These are phyloP conservation scores for Corchorus olitorius DNA, from an alignment of 345 rosid species.

Conservation along the genomic window DNA sequence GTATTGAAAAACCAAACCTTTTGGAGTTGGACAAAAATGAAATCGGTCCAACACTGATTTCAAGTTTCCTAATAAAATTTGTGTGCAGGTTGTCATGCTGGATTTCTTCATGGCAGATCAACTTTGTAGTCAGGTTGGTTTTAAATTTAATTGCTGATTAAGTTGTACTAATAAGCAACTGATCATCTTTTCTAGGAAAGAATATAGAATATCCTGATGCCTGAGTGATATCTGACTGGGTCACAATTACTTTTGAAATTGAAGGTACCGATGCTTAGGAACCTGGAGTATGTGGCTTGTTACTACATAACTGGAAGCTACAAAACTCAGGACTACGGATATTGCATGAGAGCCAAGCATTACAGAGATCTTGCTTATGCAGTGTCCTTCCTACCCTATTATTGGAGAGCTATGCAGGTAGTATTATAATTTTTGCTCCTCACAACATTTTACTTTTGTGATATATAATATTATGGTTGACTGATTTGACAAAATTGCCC, in stretches of 20 bases:
- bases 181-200: neutral
- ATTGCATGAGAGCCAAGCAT: constrained; percentile 75
- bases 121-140: constrained; percentile 85
- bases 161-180: neutral
- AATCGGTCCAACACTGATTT: neutral
- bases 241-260: neutral
- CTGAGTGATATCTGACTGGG: constrained; percentile 12
- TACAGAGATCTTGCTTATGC: constrained; percentile 92
- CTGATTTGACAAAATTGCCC: constrained; percentile 9
- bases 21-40: constrained; percentile 4
- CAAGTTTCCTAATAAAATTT: constrained; percentile 3
- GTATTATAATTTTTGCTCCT: constrained; percentile 19
- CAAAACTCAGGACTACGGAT: constrained; percentile 82
- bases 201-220: neutral
- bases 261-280: constrained; percentile 82
- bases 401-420: constrained; percentile 99
- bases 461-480: constrained; percentile 7
- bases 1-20: too few relatives aligned
- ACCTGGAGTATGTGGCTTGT: constrained; percentile 85
- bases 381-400: constrained; percentile 94
- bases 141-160: neutral
- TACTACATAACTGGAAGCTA: constrained; percentile 94
- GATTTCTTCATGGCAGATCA: constrained; percentile 99
- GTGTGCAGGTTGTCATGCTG: constrained; percentile 80
- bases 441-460: too few relatives aligned